Evolutionary conservation across 805 yeast genomes (phyloP).

Genomic region (Dipodascus geniculatus): DNA sequence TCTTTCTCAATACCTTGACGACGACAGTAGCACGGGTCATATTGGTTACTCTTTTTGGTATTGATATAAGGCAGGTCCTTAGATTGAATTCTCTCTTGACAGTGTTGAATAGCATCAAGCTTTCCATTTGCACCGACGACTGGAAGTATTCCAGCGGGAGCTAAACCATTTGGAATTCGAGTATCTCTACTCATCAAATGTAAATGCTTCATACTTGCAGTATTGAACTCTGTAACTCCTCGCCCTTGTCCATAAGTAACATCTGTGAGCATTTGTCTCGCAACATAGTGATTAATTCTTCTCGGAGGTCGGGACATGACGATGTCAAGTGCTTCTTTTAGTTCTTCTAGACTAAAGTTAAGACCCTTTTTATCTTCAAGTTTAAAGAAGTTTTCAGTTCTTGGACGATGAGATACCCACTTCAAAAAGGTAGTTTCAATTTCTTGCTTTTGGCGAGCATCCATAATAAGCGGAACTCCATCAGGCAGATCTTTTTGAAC

Average conservation of each 20-base stretch:
- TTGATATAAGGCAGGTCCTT: conserved; percentile 4
- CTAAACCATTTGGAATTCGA: conserved; percentile 3
- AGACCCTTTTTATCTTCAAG: conserved; percentile 11
- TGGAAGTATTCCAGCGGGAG: not conserved
- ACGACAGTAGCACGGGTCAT: conserved; percentile 14
- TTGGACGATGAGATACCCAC: conserved; percentile 12
- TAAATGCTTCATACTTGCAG: conserved; percentile 3
- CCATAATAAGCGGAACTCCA: not conserved
- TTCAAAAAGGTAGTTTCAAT: not conserved
- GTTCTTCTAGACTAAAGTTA: conserved; percentile 11
- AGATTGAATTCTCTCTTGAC: not conserved
- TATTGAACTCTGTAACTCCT: conserved; percentile 11
- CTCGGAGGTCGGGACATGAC: conserved; percentile 16
- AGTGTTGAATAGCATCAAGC: not conserved
- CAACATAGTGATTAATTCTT: conserved; percentile 15
- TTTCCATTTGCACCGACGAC: not conserved
- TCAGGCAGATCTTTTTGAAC: not conserved
- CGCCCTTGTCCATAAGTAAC: conserved; percentile 11
- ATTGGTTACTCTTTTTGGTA: conserved; percentile 8
- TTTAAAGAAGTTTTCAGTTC: conserved; percentile 13
- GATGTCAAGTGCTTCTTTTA: conserved; percentile 10
- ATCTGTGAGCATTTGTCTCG: conserved; percentile 13
- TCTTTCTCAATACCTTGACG: conserved; percentile 11
- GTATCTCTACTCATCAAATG: conserved; percentile 11
- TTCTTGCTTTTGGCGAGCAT: not conserved